Evolutionary conservation across 2,329 filamentous ascomycete genomes (phyloP).

Genomic region (Hortaea werneckii): DNA sequence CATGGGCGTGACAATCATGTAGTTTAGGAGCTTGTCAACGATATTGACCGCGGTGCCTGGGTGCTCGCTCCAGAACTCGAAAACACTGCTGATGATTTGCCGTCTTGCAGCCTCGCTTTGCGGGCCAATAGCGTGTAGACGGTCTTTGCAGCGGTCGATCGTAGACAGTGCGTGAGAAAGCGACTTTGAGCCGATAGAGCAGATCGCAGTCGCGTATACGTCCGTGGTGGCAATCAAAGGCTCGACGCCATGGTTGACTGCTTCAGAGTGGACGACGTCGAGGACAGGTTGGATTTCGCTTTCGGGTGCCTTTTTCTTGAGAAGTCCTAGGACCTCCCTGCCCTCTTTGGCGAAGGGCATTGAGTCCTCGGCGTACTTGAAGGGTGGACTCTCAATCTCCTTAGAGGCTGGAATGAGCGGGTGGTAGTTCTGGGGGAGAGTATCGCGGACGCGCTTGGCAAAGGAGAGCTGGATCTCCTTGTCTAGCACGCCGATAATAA

Average conservation of each 20-base stretch:
- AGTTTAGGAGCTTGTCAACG: slow-evolving; percentile 93
- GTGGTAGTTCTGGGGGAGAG: slow-evolving; percentile 75
- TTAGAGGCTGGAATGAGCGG: slow-evolving; percentile 73
- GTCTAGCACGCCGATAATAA: slow-evolving; percentile 81
- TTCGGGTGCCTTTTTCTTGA: slow-evolving; percentile 75
- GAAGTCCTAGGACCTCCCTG: slow-evolving; percentile 66
- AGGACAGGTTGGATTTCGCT: slow-evolving; percentile 79
- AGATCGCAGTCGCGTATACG: slow-evolving; percentile 86
- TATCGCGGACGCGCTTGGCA: slow-evolving; percentile 89
- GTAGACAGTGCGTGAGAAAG: slow-evolving; percentile 91
- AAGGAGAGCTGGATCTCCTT: slow-evolving; percentile 97
- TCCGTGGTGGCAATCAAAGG: slow-evolving; percentile 81
- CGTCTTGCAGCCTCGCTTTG: slow-evolving; percentile 65
- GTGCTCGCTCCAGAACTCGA: slow-evolving; percentile 87
- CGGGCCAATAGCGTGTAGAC: slow-evolving; percentile 68
- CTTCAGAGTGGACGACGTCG: slow-evolving; percentile 69
- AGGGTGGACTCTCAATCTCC: slow-evolving; percentile 90
- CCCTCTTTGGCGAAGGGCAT: slow-evolving; percentile 77
- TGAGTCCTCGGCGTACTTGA: slow-evolving; percentile 71
- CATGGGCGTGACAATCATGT: slow-evolving; percentile 79
- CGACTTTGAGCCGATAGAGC: slow-evolving; percentile 88
- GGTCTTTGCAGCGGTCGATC: slow-evolving; percentile 88
- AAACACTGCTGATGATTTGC: slow-evolving; percentile 84
- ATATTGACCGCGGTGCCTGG: slow-evolving; percentile 87
- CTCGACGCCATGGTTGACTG: slow-evolving; percentile 60